These are phyloP conservation scores for Isabelozyma rhagii DNA, from an alignment of 805 yeast genomes.

Conservation along the genomic window DNA sequence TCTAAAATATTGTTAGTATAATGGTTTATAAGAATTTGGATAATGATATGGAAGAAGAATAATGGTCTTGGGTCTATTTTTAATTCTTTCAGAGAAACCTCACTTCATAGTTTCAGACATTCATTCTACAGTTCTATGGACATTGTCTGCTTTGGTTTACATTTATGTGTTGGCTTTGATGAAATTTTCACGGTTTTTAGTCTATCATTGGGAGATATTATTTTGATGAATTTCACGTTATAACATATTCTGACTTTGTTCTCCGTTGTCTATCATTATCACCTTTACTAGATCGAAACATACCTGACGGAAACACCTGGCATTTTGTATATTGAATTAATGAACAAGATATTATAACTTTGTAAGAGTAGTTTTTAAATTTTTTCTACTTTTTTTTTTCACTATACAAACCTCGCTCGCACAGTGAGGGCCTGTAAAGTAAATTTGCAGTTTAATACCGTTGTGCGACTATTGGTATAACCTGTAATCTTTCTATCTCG, in stretches of 20 bases:
- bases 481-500: neutral
- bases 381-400: conserved; percentile 1
- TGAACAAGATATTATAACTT: neutral
- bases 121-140: no score
- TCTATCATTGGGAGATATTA: no score
- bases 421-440: neutral
- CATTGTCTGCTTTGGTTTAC: no score
- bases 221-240: neutral
- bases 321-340: conserved; percentile 53
- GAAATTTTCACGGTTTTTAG: no score
- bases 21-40: neutral
- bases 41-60: no score
- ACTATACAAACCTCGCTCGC: neutral
- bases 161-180: no score
- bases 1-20: conserved; percentile 51
- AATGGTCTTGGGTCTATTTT: no score
- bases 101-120: no score
- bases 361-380: neutral
- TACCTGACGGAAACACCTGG: conserved; percentile 99
- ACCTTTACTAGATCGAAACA: conserved; percentile 23
- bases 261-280: neutral
- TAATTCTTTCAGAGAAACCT: no score
- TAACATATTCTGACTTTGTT: neutral
- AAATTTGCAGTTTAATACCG: neutral
- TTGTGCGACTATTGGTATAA: neutral